phyloP scores from a whole-genome alignment of 2,329 filamentous ascomycete genomes.

The Ceratocystiopsis minuta region DNA sequence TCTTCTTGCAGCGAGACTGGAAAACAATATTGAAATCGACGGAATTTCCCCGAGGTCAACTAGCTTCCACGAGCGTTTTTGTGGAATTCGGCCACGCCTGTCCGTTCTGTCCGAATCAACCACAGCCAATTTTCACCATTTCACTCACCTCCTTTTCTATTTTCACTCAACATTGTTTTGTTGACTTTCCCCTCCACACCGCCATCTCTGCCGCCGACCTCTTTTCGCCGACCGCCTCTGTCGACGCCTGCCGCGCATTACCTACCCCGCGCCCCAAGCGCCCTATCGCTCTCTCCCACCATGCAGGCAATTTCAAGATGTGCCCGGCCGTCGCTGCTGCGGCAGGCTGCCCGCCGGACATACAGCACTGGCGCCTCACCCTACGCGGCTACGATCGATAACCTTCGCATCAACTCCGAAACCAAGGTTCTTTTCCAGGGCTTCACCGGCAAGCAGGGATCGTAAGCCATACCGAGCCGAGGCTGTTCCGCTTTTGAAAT shows the following conservation, averaged over 20 bases:
- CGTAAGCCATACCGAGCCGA: conserved; percentile 34
- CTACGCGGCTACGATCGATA: conserved; percentile 58
- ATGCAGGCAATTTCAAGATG: conserved; percentile 81
- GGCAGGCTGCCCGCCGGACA: conserved; percentile 44
- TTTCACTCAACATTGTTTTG: not conserved
- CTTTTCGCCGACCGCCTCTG: not conserved
- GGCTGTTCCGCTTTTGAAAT: not conserved
- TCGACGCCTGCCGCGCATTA: not conserved
- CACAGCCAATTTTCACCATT: too few relatives aligned
- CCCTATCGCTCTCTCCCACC: conserved; percentile 15
- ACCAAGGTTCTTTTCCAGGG: conserved; percentile 96
- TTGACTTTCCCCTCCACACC: not conserved
- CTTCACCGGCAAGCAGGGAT: conserved; percentile 94
- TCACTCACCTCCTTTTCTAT: not conserved
- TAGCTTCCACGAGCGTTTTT: too few relatives aligned
- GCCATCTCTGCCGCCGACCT: not conserved
- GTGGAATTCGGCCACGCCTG: too few relatives aligned
- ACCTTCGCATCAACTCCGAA: conserved; percentile 81
- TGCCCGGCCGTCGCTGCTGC: conserved; percentile 46
- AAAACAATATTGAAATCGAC: too few relatives aligned
- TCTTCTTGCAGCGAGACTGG: too few relatives aligned
- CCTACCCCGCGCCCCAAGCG: not conserved
- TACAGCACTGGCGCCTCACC: conserved; percentile 57
- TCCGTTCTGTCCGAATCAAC: too few relatives aligned
- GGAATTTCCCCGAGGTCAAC: too few relatives aligned